Percentiles rank a stretch among this genome's conserved stretches.
These are phyloP conservation scores for Annona cherimola DNA, from an alignment of 164 flowering plant genomes.

Conservation along the genomic window DNA sequence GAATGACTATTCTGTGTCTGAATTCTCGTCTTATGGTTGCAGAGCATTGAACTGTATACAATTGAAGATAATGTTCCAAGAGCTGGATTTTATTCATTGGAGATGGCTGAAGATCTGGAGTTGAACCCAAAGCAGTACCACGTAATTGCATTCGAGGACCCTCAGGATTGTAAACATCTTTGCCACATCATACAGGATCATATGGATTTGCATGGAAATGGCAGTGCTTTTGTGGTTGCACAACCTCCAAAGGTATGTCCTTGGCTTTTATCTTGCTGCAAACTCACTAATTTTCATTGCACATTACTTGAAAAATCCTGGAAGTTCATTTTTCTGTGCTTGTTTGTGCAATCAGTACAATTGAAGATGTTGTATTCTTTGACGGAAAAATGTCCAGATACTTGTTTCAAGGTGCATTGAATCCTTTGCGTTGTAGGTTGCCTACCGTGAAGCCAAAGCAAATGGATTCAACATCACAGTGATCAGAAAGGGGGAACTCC, in stretches of 20 bases:
- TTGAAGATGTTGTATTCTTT: background rate
- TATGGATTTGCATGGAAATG: conserved; percentile 83
- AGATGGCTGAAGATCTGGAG: conserved; percentile 90
- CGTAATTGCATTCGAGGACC: conserved; percentile 81
- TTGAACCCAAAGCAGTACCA: conserved; percentile 84
- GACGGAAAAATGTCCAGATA: background rate
- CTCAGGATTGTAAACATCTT: conserved; percentile 68
- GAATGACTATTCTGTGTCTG: background rate
- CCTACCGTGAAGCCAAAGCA: conserved; percentile 80
- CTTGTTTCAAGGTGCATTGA: background rate
- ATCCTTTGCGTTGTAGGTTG: conserved; percentile 41
- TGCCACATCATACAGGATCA: conserved; percentile 84
- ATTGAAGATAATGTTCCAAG: conserved; percentile 43
- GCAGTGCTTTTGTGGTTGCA: conserved; percentile 76
- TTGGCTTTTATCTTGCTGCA: background rate
- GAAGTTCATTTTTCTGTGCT: background rate
- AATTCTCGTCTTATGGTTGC: conserved; percentile 12
- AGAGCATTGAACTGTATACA: conserved; percentile 88
- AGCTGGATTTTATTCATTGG: conserved; percentile 82
- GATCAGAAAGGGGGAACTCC: conserved; percentile 71
- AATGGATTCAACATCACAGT: conserved; percentile 86
- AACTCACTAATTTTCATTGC: too few species aligned
- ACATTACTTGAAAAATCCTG: too few species aligned
- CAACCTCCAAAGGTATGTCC: conserved; percentile 72
- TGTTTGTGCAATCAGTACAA: background rate